A percentile compares a stretch with the other conserved stretches of the same genome.
phyloP scores from a whole-genome alignment of 1,139 yeast genomes.

The Suhomyces panamericanus region DNA sequence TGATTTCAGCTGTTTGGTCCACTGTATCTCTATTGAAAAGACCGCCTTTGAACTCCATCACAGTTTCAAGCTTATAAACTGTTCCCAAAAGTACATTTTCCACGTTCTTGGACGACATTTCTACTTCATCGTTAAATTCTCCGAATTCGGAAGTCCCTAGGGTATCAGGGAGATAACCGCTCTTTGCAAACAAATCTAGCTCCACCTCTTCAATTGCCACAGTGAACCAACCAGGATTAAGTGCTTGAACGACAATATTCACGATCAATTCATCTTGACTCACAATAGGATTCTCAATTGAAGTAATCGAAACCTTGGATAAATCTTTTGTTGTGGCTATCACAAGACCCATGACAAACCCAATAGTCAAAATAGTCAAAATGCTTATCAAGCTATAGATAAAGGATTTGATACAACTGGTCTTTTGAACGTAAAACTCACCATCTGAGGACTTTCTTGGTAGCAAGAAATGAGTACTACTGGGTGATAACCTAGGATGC shows the following conservation, averaged over 20 bases:
- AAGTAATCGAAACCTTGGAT: constrained; percentile 58
- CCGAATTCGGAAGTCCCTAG: constrained; percentile 4
- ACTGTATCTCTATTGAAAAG: constrained; percentile 62
- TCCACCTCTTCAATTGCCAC: constrained; percentile 67
- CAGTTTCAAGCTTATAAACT: constrained; percentile 64
- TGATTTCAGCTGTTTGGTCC: constrained; percentile 65
- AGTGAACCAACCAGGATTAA: constrained; percentile 83
- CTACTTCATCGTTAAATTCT: background rate
- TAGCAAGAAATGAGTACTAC: constrained; percentile 26
- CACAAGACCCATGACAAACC: constrained; percentile 79
- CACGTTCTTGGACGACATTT: constrained; percentile 20
- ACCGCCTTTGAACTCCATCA: constrained; percentile 76
- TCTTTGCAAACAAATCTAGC: constrained; percentile 84
- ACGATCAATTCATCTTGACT: constrained; percentile 85
- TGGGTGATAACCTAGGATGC: constrained; percentile 23
- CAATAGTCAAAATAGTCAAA: constrained; percentile 57
- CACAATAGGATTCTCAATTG: constrained; percentile 70
- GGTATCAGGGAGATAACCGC: constrained; percentile 47
- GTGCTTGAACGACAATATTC: constrained; percentile 73
- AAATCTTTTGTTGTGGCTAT: constrained; percentile 87
- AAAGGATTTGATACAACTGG: constrained; percentile 48
- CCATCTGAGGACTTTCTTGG: constrained; percentile 25
- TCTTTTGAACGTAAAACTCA: constrained; percentile 23
- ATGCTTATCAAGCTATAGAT: constrained; percentile 59
- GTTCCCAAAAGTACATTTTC: constrained; percentile 80